phyloP scores from a whole-genome alignment of 169 alveolate genomes.

The Cryptosporidium sp. region DNA sequence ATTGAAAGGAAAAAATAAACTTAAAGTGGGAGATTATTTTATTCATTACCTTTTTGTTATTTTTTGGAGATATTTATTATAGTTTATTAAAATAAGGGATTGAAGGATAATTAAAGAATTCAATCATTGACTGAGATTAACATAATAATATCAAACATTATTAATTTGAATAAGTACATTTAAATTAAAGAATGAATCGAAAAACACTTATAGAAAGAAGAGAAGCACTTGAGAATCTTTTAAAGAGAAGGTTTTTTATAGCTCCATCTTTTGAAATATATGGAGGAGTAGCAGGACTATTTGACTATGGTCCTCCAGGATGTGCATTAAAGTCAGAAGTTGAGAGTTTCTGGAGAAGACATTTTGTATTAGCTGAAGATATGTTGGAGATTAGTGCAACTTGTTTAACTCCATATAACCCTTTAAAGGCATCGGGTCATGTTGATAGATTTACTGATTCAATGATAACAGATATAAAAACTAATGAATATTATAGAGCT shows the following conservation, averaged over 20 bases:
- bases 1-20: not conserved
- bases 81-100: not conserved
- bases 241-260: constrained; percentile 92
- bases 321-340: constrained; percentile 95
- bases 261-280: constrained; percentile 94
- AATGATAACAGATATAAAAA: constrained; percentile 93
- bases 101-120: too few relatives aligned
- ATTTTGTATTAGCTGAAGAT: constrained; percentile 95
- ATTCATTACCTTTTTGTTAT: too few relatives aligned
- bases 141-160: not conserved
- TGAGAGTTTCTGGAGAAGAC: constrained; percentile 95
- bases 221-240: constrained; percentile 87
- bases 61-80: not conserved
- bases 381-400: constrained; percentile 94
- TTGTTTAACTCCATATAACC: constrained; percentile 93
- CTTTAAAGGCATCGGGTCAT: constrained; percentile 96
- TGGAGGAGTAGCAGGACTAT: constrained; percentile 97
- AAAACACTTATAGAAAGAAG: constrained; percentile 14
- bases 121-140: too few relatives aligned
- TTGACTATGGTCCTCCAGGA: constrained; percentile 97
- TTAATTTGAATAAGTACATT: too few relatives aligned
- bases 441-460: constrained; percentile 97
- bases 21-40: not conserved
- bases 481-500: constrained; percentile 90
- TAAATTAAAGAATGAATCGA: constrained; percentile 3